A percentile compares a stretch with the other conserved stretches of the same genome.
These are phyloP conservation scores for Madurella fahalii DNA, from an alignment of 2,329 filamentous ascomycete species.

Conservation along the genomic window DNA sequence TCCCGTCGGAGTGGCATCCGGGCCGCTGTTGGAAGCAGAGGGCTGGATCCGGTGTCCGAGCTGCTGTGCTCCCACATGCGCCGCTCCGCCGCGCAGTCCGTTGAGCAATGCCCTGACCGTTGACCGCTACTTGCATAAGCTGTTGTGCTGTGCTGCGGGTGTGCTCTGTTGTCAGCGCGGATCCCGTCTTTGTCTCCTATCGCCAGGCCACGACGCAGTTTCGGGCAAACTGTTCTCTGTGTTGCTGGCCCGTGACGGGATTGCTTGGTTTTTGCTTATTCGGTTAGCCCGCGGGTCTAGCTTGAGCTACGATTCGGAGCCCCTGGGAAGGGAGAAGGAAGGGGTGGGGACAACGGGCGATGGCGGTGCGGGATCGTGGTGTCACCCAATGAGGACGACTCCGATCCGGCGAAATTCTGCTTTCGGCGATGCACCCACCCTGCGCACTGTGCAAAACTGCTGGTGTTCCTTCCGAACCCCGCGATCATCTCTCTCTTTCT, in stretches of 20 bases:
- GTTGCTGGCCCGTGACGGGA: background rate
- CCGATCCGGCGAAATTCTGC: constrained; percentile 17
- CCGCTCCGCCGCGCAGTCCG: background rate
- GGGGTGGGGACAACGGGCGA: constrained; percentile 2
- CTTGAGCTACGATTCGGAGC: background rate
- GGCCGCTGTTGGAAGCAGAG: background rate
- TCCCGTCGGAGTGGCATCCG: background rate
- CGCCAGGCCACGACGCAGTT: background rate
- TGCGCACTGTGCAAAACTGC: constrained; percentile 15
- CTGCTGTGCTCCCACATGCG: background rate
- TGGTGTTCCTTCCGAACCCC: constrained; percentile 8
- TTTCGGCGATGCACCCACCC: constrained; percentile 1
- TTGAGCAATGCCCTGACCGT: background rate
- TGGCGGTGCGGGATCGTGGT: background rate
- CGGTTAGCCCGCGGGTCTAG: background rate
- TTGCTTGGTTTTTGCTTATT: background rate
- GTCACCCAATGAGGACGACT: constrained; percentile 15
- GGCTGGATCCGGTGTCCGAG: background rate
- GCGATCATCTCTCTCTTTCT: constrained; percentile 1
- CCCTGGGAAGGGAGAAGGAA: background rate
- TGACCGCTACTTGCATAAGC: constrained; percentile 9
- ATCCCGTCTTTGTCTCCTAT: background rate
- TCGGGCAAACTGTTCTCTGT: background rate
- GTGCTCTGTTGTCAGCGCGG: background rate
- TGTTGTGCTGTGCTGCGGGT: background rate